Evolutionary conservation across 23 red algal genomes (phyloP), one percentile per base, ranked within the genome.

Genomic region (Chondrus crispus): DNA sequence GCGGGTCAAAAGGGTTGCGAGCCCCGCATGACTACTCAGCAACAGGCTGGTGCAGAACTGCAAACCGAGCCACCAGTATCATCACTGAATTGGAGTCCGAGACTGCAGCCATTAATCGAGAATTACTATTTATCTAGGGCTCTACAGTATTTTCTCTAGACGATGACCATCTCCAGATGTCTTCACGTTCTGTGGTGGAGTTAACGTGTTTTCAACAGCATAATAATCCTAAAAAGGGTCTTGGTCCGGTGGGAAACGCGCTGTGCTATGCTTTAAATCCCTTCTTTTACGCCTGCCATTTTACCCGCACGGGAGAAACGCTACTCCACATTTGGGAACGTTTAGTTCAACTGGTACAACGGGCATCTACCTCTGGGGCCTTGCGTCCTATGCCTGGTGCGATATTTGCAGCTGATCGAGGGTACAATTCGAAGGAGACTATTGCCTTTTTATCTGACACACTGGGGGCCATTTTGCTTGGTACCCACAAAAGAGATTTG

Each of bases 401-500:
- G 11, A 60, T 83, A 40, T 46, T 83, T 14, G 46, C 79, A 18
- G 46, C 49, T 58, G 79, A 62, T 39, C 49, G 79, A 20, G 79
- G 46, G 12, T 83, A 83, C 1, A 60, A 83, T 32, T 83, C 49
- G 5, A 57, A 40, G 30, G 22, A 83, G 30, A 83, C 28, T 20
- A 62, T 55, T 18, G 3, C 46, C 18, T 83, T 83, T 83, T 14
- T 62, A 24, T 60, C 46, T 55, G 43, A 60, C 24, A 36, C 26
- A 20, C 39, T 83, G 11, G 79, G 36, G 12, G 79, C 50, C 12
- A 83, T 22, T 32, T 30, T 57, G 12, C 46, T 83, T 29, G 79
- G 79, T 32, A 83, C 79, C 28, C 79, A 83, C 54, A 60, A 83
- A 45, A 1, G 79, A 57, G 52, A 62, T 60, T 37, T 83, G 50